Base-by-base conservation (phyloP, 805 yeast genomes). In the Sugiyamaella americana region DNA sequence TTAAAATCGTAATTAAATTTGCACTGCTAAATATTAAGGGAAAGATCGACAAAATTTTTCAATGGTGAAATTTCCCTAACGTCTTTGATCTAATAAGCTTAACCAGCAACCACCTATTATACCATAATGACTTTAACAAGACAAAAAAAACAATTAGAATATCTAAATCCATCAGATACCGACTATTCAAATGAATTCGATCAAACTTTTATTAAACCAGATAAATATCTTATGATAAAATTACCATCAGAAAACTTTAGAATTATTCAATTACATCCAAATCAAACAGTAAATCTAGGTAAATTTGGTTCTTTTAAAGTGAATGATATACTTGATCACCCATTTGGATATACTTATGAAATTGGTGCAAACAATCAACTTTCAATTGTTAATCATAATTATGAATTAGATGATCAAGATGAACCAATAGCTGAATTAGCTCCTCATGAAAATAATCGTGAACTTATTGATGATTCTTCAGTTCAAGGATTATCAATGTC, bases 301-400 rank as follows among this genome's bases (percentile, higher is more conserved):
- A 91, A 93, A 62, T 93, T 91, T 65, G 99, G 99, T 17, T 71
- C 83, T 0, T 93, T 93, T 62, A 68, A 74, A 24, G 87, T 84
- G 2, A 78, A 81, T 52, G 83, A 78, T 44, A 74, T 91, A 10
- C 63, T 91, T 36, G 97, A 96, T 2, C 81, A 72, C 57, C 84
- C 88, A 4, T 84, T 77, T 58, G 98, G 98, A 1, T 91, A 86
- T 55, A 79, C 95, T 0, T 93, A 89, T 66, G 97, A 91, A 59
- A 83, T 91, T 38, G 59, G 72, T 23, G 86, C 79, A 37, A 79
- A 76, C 49, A 58, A 58, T 37, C 52, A 54, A 11, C 57, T 69
- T 13, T 44, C 46, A 4, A 50, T 57, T 2, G 58, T 61, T 20
- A 63, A 56, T 21, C 59, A 58, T 8, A 67, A 61, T 20, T 61